Evolutionary conservation across 2,329 filamentous ascomycete genomes (phyloP), one percentile per base, ranked within the genome.

Genomic region (Nannizziopsis barbatae): DNA sequence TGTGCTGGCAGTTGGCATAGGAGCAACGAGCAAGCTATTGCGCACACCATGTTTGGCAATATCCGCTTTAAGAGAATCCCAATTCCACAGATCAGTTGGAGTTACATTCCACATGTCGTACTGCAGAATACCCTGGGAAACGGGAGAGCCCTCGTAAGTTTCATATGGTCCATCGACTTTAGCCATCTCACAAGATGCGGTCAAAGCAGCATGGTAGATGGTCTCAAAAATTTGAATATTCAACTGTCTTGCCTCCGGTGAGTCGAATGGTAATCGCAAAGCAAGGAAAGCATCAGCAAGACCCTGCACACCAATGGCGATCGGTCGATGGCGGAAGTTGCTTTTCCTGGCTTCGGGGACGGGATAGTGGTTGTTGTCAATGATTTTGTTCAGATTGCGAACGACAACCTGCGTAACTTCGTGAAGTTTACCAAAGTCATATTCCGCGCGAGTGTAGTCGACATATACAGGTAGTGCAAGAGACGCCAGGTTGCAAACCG

Each of bases 151-250:
- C 65, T 90, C 79, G 65, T 95, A 98, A 2, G 88, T 88, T 57
- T 83, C 77, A 70, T 98, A 98, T 5, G 88, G 69, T 3, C 92
- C 92, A 50, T 89, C 71, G 57, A 84, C 74, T 74, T 87, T 84
- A 53, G 92, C 87, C 56, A 96, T 72, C 50, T 95, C 81, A 62
- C 84, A 81, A 0, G 92, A 98, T 17, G 87, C 84, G 48, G 89
- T 95, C 54, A 96, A 74, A 50, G 88, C 86, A 65, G 83, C 92
- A 67, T 98, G 92, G 73, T 98, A 98, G 69, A 98, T 95, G 55
- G 92, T 98, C 76, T 98, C 92, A 57, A 98, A 98, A 68, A 98
- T 96, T 69, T 98, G 88, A 63, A 84, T 89, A 77, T 98, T 98
- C 62, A 98, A 79, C 67, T 92, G 79, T 58, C 83, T 86, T 54